Percentiles rank a stretch among this genome's conserved stretches.
These are phyloP conservation scores for Pseudogymnoascus pannorum DNA, from an alignment of 2,329 filamentous ascomycete species.

Conservation along the genomic window DNA sequence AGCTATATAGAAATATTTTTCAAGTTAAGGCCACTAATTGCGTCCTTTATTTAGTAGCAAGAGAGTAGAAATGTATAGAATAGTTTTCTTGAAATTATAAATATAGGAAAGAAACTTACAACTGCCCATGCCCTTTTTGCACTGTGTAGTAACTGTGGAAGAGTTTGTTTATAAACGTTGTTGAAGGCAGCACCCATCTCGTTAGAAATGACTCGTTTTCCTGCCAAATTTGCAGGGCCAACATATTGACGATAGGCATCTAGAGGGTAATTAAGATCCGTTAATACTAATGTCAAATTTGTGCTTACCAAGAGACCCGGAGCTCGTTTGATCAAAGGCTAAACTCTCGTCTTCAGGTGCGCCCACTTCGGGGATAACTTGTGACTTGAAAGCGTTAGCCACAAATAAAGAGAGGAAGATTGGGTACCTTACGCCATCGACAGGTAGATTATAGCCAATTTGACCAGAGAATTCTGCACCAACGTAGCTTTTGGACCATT, in stretches of 20 bases:
- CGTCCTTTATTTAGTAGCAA: neutral
- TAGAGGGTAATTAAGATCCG: conserved; percentile 21
- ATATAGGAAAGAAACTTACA: no score
- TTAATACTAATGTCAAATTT: no score
- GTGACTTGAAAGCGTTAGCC: no score
- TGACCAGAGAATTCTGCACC: conserved; percentile 33
- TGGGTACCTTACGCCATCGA: conserved; percentile 30
- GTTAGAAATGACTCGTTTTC: conserved; percentile 32
- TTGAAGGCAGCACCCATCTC: conserved; percentile 28
- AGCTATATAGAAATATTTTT: neutral
- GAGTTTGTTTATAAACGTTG: conserved; percentile 21
- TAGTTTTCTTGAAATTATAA: conserved; percentile 10
- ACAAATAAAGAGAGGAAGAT: conserved; percentile 9
- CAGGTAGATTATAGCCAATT: conserved; percentile 34
- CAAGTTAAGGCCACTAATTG: neutral
- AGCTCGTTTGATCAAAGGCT: conserved; percentile 21
- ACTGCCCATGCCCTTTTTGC: no score
- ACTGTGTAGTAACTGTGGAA: conserved; percentile 23
- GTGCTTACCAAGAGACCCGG: no score
- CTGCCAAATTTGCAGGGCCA: conserved; percentile 31
- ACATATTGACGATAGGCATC: conserved; percentile 35
- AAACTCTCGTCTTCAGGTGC: conserved; percentile 36
- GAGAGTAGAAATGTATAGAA: no score
- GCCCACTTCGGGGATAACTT: conserved; percentile 30
- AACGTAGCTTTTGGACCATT: conserved; percentile 26